phyloP scores from a whole-genome alignment of 495 filamentous ascomycete genomes.

The Corynascus novoguineensis region DNA sequence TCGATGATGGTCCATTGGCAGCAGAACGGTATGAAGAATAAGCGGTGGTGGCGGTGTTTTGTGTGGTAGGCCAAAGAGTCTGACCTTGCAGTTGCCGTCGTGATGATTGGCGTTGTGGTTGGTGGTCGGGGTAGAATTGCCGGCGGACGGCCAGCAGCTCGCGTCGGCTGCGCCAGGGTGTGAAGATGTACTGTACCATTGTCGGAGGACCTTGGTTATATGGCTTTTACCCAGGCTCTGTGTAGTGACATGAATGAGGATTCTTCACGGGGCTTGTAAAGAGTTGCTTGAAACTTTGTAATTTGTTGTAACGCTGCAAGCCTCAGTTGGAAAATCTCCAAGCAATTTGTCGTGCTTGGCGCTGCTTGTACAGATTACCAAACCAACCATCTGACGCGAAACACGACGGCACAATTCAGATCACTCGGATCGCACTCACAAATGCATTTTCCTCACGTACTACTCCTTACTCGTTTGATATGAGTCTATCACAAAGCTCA shows the following conservation, averaged over 20 bases:
- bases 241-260: too few species aligned
- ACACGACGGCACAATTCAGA: too few species aligned
- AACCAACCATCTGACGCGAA: too few species aligned
- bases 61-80: too few species aligned
- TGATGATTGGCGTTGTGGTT: neutral
- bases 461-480: too few species aligned
- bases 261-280: neutral
- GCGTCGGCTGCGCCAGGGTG: conserved; percentile 64
- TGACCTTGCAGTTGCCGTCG: neutral
- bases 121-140: conserved; percentile 56
- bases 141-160: conserved; percentile 63
- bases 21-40: neutral
- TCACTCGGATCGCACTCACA: too few species aligned
- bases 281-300: neutral
- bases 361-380: too few species aligned
- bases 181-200: conserved; percentile 74
- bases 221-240: neutral
- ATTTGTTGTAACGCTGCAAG: too few species aligned
- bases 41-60: neutral
- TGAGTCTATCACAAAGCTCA: too few species aligned
- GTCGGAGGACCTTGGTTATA: neutral
- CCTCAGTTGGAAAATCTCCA: too few species aligned
- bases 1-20: neutral
- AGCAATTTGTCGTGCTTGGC: too few species aligned
- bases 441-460: too few species aligned